phyloP scores from a whole-genome alignment of 2,329 filamentous ascomycete species.

The Tolypocladium cylindrosporum region DNA sequence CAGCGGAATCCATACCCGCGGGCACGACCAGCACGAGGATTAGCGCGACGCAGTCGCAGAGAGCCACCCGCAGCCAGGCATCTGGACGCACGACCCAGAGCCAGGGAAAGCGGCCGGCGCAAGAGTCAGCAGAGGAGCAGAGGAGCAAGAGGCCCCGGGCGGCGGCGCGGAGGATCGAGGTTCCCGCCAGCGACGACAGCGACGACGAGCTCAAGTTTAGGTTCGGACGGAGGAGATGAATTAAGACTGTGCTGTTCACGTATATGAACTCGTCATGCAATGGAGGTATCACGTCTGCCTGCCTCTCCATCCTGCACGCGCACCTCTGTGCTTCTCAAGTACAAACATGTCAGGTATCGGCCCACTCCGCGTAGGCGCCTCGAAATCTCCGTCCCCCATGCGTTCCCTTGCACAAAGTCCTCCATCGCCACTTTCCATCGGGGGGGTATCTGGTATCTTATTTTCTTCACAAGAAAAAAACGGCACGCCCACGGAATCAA shows the following conservation, averaged over 20 bases:
- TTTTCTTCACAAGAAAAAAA: slow-evolving; percentile 1
- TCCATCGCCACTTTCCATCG: neutral
- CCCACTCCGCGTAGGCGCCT: neutral
- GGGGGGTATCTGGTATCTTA: slow-evolving; percentile 1
- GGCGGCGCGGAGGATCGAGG: slow-evolving; percentile 22
- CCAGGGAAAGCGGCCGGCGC: slow-evolving; percentile 23
- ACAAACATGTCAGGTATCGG: neutral
- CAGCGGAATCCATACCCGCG: slow-evolving; percentile 6
- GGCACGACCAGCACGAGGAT: slow-evolving; percentile 12
- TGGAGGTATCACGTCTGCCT: neutral
- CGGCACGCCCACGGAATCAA: neutral
- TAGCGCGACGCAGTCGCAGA: slow-evolving; percentile 17
- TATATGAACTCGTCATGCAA: neutral
- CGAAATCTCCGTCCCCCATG: neutral
- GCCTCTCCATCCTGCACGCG: neutral
- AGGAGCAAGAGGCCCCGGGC: slow-evolving; percentile 22
- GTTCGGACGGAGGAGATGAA: slow-evolving; percentile 39
- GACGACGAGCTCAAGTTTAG: slow-evolving; percentile 48
- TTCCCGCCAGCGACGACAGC: slow-evolving; percentile 35
- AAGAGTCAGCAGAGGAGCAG: slow-evolving; percentile 16
- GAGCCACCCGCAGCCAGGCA: slow-evolving; percentile 16
- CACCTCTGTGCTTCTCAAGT: neutral
- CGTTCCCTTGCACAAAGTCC: neutral
- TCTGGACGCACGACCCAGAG: slow-evolving; percentile 9
- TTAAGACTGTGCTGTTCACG: neutral